phyloP scores from a whole-genome alignment of 768 basidiomycete species.

The Cubamyces lactineus region DNA sequence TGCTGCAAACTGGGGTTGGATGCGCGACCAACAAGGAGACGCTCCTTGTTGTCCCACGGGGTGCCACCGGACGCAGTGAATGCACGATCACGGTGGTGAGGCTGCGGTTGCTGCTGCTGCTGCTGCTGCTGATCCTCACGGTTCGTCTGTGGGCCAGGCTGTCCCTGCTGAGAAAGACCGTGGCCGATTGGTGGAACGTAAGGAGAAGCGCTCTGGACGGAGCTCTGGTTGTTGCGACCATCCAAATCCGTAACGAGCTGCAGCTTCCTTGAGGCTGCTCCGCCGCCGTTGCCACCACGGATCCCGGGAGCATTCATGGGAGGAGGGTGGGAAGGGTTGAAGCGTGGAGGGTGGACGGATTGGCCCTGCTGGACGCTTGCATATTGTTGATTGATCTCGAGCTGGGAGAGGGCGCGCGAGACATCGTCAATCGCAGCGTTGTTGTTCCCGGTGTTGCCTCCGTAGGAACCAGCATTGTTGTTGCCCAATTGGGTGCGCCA shows the following conservation, averaged over 20 bases:
- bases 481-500: constrained; percentile 55
- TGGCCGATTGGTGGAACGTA: constrained; percentile 50
- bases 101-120: constrained; percentile 40
- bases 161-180: constrained; percentile 37
- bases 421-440: constrained; percentile 69
- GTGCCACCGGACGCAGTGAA: constrained; percentile 41
- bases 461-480: constrained; percentile 12
- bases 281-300: constrained; percentile 44
- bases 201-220: constrained; percentile 54
- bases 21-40: constrained; percentile 53
- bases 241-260: constrained; percentile 67
- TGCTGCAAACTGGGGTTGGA: constrained; percentile 76
- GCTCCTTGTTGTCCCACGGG: constrained; percentile 72
- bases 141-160: constrained; percentile 29
- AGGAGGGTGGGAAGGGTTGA: constrained; percentile 56
- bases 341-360: constrained; percentile 68
- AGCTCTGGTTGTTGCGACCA: constrained; percentile 60
- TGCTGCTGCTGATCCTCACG: constrained; percentile 31
- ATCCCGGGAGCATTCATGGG: constrained; percentile 48
- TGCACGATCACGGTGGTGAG: constrained; percentile 39
- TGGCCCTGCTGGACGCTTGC: constrained; percentile 46
- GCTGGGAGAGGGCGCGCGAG: constrained; percentile 67
- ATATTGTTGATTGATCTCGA: constrained; percentile 57
- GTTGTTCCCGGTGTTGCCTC: constrained; percentile 24
- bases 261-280: constrained; percentile 47